Percentiles rank a stretch among this genome's conserved stretches.
Conservation (phyloP, 2,329 filamentous ascomycete species). For the Exophiala sp. region DNA sequence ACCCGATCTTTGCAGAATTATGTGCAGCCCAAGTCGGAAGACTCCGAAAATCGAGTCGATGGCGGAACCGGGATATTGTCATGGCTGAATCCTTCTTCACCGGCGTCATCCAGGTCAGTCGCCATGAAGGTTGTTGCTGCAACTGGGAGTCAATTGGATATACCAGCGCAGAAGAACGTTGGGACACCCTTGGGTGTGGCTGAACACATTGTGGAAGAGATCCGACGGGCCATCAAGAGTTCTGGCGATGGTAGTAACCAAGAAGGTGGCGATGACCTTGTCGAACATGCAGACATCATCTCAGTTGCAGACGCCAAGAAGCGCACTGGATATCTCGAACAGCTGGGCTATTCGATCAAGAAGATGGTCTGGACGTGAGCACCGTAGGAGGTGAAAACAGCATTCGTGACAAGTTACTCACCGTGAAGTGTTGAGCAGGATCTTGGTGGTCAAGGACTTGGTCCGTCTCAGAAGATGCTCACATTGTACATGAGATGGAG, state of each 20-base stretch:
- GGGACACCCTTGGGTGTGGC: constrained; percentile 43
- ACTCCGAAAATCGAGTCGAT: constrained; percentile 20
- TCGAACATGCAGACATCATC: constrained; percentile 69
- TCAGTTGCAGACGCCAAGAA: constrained; percentile 78
- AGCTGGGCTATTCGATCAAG: constrained; percentile 85
- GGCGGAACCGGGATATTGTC: constrained; percentile 42
- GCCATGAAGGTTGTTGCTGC: constrained; percentile 43
- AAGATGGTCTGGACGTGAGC: constrained; percentile 72
- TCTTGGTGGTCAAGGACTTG: too few species aligned
- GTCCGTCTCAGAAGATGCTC: too few species aligned
- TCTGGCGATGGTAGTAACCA: constrained; percentile 22
- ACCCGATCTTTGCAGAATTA: constrained; percentile 68
- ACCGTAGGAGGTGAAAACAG: background rate
- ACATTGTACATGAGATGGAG: constrained; percentile 36
- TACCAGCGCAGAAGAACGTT: background rate
- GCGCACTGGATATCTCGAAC: constrained; percentile 81
- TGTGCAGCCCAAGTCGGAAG: constrained; percentile 44
- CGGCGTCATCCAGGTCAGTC: constrained; percentile 34
- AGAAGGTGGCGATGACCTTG: constrained; percentile 32
- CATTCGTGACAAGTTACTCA: background rate
- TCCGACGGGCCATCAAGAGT: constrained; percentile 62
- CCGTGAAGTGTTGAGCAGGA: too few species aligned
- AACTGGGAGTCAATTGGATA: constrained; percentile 7
- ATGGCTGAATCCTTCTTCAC: constrained; percentile 33
- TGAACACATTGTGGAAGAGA: constrained; percentile 69